Percentiles rank a stretch among this genome's conserved stretches.
Conservation (phyloP, 2,329 filamentous ascomycete species). For the Verticillium nonalfalfae region DNA sequence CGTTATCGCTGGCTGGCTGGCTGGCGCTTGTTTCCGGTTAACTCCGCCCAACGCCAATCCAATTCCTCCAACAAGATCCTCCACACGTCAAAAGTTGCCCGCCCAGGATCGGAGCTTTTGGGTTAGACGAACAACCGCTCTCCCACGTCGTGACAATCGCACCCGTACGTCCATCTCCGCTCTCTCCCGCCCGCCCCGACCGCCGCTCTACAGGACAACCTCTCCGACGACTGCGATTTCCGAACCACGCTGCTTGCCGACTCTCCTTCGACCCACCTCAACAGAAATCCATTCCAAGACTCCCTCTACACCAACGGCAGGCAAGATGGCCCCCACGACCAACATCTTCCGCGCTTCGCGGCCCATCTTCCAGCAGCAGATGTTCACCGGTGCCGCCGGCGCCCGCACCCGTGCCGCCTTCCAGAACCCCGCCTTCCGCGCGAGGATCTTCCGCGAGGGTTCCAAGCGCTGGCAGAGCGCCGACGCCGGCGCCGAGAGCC, state of each 20-base stretch:
- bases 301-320: neutral
- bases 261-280: neutral
- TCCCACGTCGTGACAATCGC: slow-evolving; percentile 1
- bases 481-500: slow-evolving; percentile 39
- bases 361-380: slow-evolving; percentile 48
- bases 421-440: slow-evolving; percentile 33
- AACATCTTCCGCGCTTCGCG: slow-evolving; percentile 48
- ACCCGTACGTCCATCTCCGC: slow-evolving; percentile 4
- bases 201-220: neutral
- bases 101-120: neutral
- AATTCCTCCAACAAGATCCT: neutral
- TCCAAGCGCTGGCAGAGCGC: slow-evolving; percentile 66
- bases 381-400: slow-evolving; percentile 42
- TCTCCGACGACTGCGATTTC: neutral
- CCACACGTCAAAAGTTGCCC: neutral
- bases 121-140: neutral
- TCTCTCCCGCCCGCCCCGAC: slow-evolving; percentile 1
- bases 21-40: neutral
- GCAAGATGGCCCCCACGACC: slow-evolving; percentile 37
- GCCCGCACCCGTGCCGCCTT: slow-evolving; percentile 50
- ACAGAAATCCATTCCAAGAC: neutral
- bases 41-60: neutral
- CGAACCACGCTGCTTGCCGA: neutral
- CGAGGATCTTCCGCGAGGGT: slow-evolving; percentile 33
- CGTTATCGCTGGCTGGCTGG: neutral